Evolutionary conservation across 164 flowering plant species (phyloP).

Genomic region (Liquidambar formosana): DNA sequence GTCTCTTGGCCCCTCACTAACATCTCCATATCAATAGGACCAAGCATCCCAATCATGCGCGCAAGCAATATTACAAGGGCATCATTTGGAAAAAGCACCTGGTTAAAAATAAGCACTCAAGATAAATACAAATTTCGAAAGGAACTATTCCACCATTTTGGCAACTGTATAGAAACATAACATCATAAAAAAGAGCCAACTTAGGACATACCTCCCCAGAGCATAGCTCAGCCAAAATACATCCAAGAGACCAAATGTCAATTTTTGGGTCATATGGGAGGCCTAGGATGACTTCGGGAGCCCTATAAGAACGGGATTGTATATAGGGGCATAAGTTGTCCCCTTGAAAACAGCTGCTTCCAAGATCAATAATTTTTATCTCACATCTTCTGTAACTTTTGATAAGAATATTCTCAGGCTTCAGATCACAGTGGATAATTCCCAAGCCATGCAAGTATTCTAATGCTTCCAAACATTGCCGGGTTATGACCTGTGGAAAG

Average conservation of each 20-base stretch:
- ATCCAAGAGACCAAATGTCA: slow-evolving; percentile 95
- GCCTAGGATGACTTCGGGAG: slow-evolving; percentile 96
- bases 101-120: slow-evolving; percentile 11
- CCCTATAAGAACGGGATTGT: slow-evolving; percentile 95
- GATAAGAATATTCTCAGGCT: slow-evolving; percentile 93
- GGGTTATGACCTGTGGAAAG: slow-evolving; percentile 62
- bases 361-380: slow-evolving; percentile 92
- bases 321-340: slow-evolving; percentile 89
- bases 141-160: too few relatives aligned
- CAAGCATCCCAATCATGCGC: slow-evolving; percentile 76
- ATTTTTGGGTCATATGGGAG: slow-evolving; percentile 81
- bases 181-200: background rate
- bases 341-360: slow-evolving; percentile 90
- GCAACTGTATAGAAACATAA: too few relatives aligned
- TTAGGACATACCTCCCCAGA: slow-evolving; percentile 76
- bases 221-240: slow-evolving; percentile 88
- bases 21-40: slow-evolving; percentile 88
- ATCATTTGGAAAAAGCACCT: slow-evolving; percentile 97
- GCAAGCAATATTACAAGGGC: slow-evolving; percentile 66
- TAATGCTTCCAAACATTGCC: slow-evolving; percentile 89
- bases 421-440: slow-evolving; percentile 89
- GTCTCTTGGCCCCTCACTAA: slow-evolving; percentile 74
- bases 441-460: slow-evolving; percentile 77
- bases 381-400: slow-evolving; percentile 88
- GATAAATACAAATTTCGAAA: background rate